Percentiles rank a stretch among this genome's conserved stretches.
Conservation (phyloP, 73 alveolate genomes). For the Symbiodinium natans region DNA sequence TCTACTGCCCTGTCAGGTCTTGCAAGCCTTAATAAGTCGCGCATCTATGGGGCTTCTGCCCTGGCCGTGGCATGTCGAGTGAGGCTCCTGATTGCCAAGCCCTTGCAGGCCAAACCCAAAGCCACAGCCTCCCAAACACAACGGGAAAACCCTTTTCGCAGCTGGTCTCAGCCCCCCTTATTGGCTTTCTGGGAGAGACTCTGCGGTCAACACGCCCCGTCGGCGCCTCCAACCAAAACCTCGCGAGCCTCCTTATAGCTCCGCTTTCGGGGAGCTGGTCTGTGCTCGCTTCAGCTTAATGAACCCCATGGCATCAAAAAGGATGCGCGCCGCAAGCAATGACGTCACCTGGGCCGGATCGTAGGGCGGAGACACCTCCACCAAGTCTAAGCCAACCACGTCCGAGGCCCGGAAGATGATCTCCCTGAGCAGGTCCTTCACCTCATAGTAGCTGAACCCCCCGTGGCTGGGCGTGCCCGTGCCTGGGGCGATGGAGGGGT, state of each 20-base stretch:
- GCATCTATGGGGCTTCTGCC: too few relatives aligned
- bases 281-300: background rate
- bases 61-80: too few relatives aligned
- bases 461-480: conserved; percentile 94
- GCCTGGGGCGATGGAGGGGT: conserved; percentile 92
- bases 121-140: too few relatives aligned
- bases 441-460: conserved; percentile 87
- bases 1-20: too few relatives aligned
- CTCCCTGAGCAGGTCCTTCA: conserved; percentile 70
- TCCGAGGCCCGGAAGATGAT: conserved; percentile 5
- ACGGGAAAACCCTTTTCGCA: too few relatives aligned
- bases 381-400: conserved; percentile 35
- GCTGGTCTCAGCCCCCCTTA: too few relatives aligned
- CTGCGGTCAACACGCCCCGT: too few relatives aligned
- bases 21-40: too few relatives aligned
- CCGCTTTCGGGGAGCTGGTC: background rate
- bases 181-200: too few relatives aligned
- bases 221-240: too few relatives aligned
- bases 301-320: conserved; percentile 88
- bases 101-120: too few relatives aligned
- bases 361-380: conserved; percentile 75
- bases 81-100: too few relatives aligned
- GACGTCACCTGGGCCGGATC: conserved; percentile 57
- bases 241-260: background rate
- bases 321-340: conserved; percentile 64